phyloP scores from a whole-genome alignment of 2,329 filamentous ascomycete species.

The Boeremia exigua region DNA sequence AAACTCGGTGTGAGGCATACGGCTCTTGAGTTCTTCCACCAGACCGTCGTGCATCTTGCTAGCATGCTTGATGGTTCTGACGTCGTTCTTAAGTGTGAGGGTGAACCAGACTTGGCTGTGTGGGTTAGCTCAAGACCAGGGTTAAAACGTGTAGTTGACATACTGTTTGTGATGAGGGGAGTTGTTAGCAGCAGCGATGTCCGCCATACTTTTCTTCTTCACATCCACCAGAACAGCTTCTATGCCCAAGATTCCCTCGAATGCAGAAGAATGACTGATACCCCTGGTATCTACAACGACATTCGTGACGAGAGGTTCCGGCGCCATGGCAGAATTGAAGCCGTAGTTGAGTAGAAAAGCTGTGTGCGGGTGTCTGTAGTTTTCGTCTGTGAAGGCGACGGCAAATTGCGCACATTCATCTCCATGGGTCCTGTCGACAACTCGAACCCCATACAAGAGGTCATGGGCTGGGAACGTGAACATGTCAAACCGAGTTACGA shows the following conservation, averaged over 20 bases:
- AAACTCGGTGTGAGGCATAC: conserved; percentile 16
- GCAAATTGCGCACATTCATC: conserved; percentile 2
- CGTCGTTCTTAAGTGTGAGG: conserved; percentile 36
- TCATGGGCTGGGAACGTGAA: conserved; percentile 27
- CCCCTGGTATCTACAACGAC: conserved; percentile 16
- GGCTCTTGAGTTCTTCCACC: conserved; percentile 30
- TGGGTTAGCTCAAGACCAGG: neutral
- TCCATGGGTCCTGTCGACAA: neutral
- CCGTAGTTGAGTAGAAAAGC: conserved; percentile 19
- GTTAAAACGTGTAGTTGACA: neutral
- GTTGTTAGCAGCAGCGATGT: conserved; percentile 11
- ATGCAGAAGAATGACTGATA: conserved; percentile 2
- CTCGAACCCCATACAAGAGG: conserved; percentile 25
- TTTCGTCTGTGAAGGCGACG: conserved; percentile 31
- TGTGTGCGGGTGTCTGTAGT: conserved; percentile 20
- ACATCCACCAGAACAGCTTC: conserved; percentile 17
- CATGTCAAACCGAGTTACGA: conserved; percentile 52
- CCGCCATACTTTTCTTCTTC: conserved; percentile 19
- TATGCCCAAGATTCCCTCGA: conserved; percentile 13
- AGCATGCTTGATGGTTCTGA: conserved; percentile 43
- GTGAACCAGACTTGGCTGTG: conserved; percentile 23
- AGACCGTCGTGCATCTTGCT: conserved; percentile 49
- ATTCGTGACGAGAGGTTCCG: conserved; percentile 12
- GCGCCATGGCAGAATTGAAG: conserved; percentile 2
- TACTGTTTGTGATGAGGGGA: conserved; percentile 17